phyloP scores from a whole-genome alignment of 371 early-diverging fungal genomes.

The Mortierella sp. region DNA sequence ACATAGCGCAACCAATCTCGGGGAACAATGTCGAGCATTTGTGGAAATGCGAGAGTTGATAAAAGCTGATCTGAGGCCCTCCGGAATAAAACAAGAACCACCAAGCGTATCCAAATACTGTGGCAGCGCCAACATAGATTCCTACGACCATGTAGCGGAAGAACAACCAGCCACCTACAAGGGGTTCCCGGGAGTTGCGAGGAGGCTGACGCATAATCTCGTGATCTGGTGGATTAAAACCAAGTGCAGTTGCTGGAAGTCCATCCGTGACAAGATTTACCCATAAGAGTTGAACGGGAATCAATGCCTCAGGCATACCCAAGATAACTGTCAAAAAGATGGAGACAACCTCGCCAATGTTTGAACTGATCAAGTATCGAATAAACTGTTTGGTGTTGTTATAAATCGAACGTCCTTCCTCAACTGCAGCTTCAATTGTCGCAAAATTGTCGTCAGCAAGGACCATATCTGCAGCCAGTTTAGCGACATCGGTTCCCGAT shows the following conservation, averaged over 20 bases:
- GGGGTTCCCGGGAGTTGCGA: constrained; percentile 85
- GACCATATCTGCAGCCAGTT: constrained; percentile 93
- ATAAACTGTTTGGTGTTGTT: constrained; percentile 95
- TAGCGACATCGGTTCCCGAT: constrained; percentile 91
- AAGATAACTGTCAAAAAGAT: constrained; percentile 94
- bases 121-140: constrained; percentile 93
- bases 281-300: constrained; percentile 98
- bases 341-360: constrained; percentile 91
- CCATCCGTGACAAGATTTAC: constrained; percentile 99
- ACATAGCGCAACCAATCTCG: constrained; percentile 93
- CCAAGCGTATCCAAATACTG: constrained; percentile 98
- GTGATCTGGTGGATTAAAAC: constrained; percentile 96
- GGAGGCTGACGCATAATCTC: constrained; percentile 96
- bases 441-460: constrained; percentile 90
- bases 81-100: constrained; percentile 91
- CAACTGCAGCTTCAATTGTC: constrained; percentile 86
- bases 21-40: constrained; percentile 86
- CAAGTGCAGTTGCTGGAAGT: constrained; percentile 96
- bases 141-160: constrained; percentile 95
- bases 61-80: constrained; percentile 90
- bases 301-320: constrained; percentile 95
- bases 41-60: constrained; percentile 94
- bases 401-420: constrained; percentile 90
- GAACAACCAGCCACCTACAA: constrained; percentile 94
- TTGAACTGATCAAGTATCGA: constrained; percentile 90